A percentile compares a stretch with the other conserved stretches of the same genome.
These are phyloP conservation scores for Podaxis rugospora DNA, from an alignment of 768 basidiomycete genomes.

Conservation along the genomic window DNA sequence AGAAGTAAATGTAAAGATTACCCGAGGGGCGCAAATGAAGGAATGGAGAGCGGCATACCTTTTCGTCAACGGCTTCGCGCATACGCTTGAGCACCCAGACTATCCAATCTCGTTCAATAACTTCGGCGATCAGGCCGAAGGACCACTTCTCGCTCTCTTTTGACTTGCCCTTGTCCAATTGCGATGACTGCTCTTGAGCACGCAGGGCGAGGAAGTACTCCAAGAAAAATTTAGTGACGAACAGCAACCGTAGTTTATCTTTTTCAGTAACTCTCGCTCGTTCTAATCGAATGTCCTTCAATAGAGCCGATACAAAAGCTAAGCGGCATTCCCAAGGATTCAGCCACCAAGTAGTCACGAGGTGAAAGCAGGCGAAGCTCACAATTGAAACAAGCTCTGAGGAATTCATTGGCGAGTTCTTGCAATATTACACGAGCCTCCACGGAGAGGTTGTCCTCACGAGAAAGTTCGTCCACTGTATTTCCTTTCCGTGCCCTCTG, in stretches of 20 bases:
- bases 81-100: slow-evolving; percentile 89
- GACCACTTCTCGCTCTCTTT: slow-evolving; percentile 39
- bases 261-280: slow-evolving; percentile 91
- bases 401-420: slow-evolving; percentile 64
- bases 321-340: slow-evolving; percentile 9
- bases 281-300: slow-evolving; percentile 94
- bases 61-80: slow-evolving; percentile 86
- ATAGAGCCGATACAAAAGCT: slow-evolving; percentile 83
- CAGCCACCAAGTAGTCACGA: slow-evolving; percentile 2
- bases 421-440: slow-evolving; percentile 66
- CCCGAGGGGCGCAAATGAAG: slow-evolving; percentile 3
- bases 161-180: slow-evolving; percentile 15
- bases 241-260: slow-evolving; percentile 86
- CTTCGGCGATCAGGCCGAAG: slow-evolving; percentile 77
- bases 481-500: slow-evolving; percentile 54
- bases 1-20: not conserved
- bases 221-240: slow-evolving; percentile 86
- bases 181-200: slow-evolving; percentile 28
- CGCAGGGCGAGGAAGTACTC: slow-evolving; percentile 77
- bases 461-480: slow-evolving; percentile 61
- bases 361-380: slow-evolving; percentile 27
- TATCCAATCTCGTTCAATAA: slow-evolving; percentile 84
- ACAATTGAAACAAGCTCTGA: slow-evolving; percentile 90
- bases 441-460: slow-evolving; percentile 61
- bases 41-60: slow-evolving; percentile 44